Base-by-base conservation (phyloP, 2,329 filamentous ascomycete genomes). In the Beauveria bassiana region DNA sequence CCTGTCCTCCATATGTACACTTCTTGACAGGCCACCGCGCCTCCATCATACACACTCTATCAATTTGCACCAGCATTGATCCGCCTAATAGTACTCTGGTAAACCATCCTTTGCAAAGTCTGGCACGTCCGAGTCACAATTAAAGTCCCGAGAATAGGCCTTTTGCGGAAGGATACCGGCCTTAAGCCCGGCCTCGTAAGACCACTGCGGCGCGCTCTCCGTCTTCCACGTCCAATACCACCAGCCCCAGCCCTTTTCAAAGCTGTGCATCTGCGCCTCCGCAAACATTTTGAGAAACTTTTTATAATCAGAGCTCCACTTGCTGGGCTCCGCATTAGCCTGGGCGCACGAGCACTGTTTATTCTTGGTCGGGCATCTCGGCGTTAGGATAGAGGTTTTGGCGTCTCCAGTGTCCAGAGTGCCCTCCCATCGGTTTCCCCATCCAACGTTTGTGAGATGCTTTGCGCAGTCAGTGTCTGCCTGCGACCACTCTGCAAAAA, bases 151-250 rank as follows among this genome's bases (percentile, higher is more conserved):
- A 24, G 85, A 76, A 70, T 88, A 91, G 1, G 90, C 88, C 77
- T 90, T 88, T 45, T 78, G 72, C 2, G 95, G 95, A 75, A 99
- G 74, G 53, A 93, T 91, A 0, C 91, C 91, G 1, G 89, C 89
- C 58, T 82, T 82, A 65, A 93, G 78, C 0, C 91, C 93, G 65
- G 86, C 80, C 74, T 93, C 86, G 78, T 95, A 96, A 72, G 92
- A 96, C 95, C 95, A 99, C 76, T 97, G 91, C 63, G 86, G 80
- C 54, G 89, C 87, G 66, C 76, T 81, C 78, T 98, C 93, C 34
- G 93, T 96, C 75, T 92, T 85, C 93, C 95, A 96, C 40, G 93
- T 98, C 95, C 95, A 99, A 77, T 99, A 99, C 77, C 96, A 97
- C 95, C 95, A 99, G 54, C 95, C 95, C 88, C 90, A 95, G 6